Conservation (phyloP, 306 rosid genomes). For the Corylus americana region DNA sequence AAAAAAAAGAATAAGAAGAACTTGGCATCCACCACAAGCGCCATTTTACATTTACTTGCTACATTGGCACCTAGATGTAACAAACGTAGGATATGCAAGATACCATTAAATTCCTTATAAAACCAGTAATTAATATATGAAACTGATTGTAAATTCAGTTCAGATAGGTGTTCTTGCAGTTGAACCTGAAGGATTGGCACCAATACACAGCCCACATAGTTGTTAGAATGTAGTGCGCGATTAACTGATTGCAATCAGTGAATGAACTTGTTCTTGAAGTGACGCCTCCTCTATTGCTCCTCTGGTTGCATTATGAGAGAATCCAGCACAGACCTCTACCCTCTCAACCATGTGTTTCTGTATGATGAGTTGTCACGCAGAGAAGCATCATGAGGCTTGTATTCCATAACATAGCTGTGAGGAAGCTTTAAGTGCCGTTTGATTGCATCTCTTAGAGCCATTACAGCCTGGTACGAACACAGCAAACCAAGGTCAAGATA, state of each 20-base stretch:
- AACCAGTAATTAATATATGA: background rate
- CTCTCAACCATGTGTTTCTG: conserved; percentile 97
- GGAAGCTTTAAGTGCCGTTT: conserved; percentile 93
- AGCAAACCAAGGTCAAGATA: conserved; percentile 9
- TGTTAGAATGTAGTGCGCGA: background rate
- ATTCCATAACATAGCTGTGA: conserved; percentile 87
- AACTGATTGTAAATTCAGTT: background rate
- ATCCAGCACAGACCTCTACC: conserved; percentile 36
- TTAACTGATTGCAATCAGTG: background rate
- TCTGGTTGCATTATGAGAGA: background rate
- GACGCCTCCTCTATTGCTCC: background rate
- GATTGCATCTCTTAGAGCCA: conserved; percentile 85
- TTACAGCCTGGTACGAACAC: conserved; percentile 62
- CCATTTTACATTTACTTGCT: background rate
- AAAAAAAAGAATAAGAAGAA: too few species aligned
- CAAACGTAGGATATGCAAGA: background rate
- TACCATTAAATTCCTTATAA: background rate
- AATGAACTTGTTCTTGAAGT: background rate
- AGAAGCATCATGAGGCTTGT: conserved; percentile 91
- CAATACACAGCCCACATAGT: background rate
- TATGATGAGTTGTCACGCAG: conserved; percentile 90
- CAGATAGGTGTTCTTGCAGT: background rate
- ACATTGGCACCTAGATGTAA: background rate
- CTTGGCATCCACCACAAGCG: background rate
- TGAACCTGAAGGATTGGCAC: background rate